phyloP scores from a whole-genome alignment of 305 asterid species.

The Caryopteris hybrid region DNA sequence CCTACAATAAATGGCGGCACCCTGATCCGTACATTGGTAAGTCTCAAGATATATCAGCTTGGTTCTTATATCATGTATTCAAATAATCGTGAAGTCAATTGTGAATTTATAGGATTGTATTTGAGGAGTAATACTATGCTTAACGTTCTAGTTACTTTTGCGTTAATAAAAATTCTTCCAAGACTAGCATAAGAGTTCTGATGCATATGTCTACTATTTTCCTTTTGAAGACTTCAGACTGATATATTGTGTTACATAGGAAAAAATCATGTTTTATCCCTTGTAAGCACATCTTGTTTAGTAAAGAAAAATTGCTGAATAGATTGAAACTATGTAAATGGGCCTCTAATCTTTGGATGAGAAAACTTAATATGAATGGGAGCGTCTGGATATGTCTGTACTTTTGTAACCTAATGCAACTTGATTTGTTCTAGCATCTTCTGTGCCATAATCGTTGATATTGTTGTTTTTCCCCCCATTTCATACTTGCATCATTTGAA shows the following conservation, averaged over 20 bases:
- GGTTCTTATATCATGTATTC: background rate
- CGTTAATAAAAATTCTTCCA: background rate
- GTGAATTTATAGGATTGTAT: background rate
- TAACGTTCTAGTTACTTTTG: background rate
- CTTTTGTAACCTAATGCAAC: background rate
- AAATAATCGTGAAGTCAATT: background rate
- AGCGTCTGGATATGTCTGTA: background rate
- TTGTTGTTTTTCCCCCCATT: background rate
- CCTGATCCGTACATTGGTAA: slow-evolving; percentile 90
- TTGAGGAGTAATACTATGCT: background rate
- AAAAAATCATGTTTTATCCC: background rate
- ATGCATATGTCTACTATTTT: slow-evolving; percentile 3
- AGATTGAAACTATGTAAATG: background rate
- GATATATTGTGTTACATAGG: background rate
- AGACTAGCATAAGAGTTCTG: background rate
- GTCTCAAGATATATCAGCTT: slow-evolving; percentile 1
- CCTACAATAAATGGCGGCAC: slow-evolving; percentile 64
- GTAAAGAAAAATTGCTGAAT: too few relatives aligned
- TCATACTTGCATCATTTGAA: background rate
- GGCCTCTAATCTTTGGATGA: background rate
- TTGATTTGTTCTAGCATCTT: slow-evolving; percentile 9
- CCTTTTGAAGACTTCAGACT: background rate
- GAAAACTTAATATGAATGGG: background rate
- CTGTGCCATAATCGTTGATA: background rate
- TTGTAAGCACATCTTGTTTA: background rate